A percentile compares a stretch with the other conserved stretches of the same genome.
Evolutionary conservation across 306 rosid genomes (phyloP).

Genomic region (Sechiopsis laciniata): DNA sequence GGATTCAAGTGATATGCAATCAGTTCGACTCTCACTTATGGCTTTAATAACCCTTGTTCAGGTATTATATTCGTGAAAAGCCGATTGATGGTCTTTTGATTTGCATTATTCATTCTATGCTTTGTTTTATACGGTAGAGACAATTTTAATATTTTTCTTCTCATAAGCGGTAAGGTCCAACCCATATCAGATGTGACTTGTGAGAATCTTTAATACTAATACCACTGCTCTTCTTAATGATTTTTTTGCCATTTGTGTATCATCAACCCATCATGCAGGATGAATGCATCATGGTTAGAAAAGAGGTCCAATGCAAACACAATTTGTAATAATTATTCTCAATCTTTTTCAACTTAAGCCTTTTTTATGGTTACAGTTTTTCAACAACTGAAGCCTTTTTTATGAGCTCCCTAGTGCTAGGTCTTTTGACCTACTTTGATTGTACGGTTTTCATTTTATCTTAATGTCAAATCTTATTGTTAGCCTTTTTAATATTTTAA

Average conservation of each 20-base stretch:
- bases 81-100: neutral
- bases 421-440: neutral
- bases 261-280: neutral
- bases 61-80: constrained; percentile 40
- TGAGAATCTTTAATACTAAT: neutral
- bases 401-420: neutral
- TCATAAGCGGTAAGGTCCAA: neutral
- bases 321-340: neutral
- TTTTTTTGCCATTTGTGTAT: neutral
- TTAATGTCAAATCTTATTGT: neutral
- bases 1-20: constrained; percentile 57
- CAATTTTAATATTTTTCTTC: neutral
- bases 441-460: neutral
- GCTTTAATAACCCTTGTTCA: constrained; percentile 76
- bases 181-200: neutral
- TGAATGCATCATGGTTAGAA: neutral
- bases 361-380: neutral
- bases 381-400: neutral
- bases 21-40: constrained; percentile 71
- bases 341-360: neutral
- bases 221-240: neutral
- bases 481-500: neutral
- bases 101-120: neutral
- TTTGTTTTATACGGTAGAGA: neutral
- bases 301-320: neutral